These are phyloP conservation scores for Lepiota subincarnata DNA, from an alignment of 768 basidiomycete genomes.

Conservation along the genomic window DNA sequence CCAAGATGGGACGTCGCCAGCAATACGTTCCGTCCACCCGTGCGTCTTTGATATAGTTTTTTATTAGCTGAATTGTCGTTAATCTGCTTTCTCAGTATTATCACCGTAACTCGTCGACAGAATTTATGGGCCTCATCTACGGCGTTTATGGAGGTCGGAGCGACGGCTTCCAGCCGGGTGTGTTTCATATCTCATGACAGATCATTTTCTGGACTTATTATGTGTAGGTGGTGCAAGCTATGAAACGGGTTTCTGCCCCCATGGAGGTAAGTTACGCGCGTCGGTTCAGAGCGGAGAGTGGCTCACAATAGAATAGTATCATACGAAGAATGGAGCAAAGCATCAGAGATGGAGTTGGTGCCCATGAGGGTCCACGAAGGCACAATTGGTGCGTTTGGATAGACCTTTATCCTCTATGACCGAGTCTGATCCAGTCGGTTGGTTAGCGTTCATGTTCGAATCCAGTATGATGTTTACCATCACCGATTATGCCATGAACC, in stretches of 20 bases:
- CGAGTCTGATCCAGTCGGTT: background rate
- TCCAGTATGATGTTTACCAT: conserved; percentile 58
- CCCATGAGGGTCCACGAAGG: conserved; percentile 52
- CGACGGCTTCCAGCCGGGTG: conserved; percentile 58
- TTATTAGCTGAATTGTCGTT: background rate
- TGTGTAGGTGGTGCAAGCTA: conserved; percentile 48
- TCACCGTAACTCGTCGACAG: conserved; percentile 58
- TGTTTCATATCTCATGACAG: background rate
- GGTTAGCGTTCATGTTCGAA: conserved; percentile 57
- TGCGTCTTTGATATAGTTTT: conserved; percentile 21
- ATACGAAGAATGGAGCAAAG: conserved; percentile 58
- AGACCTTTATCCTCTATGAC: background rate
- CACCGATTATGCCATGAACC: conserved; percentile 60
- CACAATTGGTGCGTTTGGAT: conserved; percentile 39
- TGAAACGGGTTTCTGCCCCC: conserved; percentile 62
- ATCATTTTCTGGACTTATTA: background rate
- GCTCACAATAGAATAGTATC: conserved; percentile 35
- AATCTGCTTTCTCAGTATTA: conserved; percentile 40
- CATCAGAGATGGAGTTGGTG: conserved; percentile 44
- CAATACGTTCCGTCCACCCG: conserved; percentile 58
- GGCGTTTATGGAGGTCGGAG: conserved; percentile 62
- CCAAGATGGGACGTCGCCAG: conserved; percentile 61
- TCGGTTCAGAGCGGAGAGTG: background rate
- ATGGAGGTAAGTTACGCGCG: conserved; percentile 44
- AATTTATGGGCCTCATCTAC: conserved; percentile 63